Percentiles rank a stretch among this genome's conserved stretches.
These are phyloP conservation scores for Fusarium protoensiforme DNA, from an alignment of 2,329 filamentous ascomycete genomes.

Conservation along the genomic window DNA sequence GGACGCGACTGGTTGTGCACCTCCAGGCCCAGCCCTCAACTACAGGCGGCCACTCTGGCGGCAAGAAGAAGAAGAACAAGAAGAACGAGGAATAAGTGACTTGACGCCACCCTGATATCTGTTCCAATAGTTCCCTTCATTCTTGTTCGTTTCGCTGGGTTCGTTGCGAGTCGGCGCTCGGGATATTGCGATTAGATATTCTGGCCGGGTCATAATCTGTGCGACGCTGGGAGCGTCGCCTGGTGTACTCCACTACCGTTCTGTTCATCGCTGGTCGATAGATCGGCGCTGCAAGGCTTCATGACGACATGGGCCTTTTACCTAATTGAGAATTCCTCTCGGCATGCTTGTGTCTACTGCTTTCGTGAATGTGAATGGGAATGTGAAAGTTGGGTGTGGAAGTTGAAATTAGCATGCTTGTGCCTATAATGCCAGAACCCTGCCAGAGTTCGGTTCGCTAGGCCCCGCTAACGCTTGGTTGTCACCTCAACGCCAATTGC, in stretches of 20 bases:
- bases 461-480: neutral
- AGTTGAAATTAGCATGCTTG: neutral
- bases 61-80: constrained; percentile 80
- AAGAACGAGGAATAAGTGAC: constrained; percentile 59
- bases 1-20: constrained; percentile 88
- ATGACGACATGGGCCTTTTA: constrained; percentile 26
- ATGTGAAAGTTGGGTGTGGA: neutral
- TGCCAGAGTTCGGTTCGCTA: neutral
- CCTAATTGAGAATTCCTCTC: constrained; percentile 37
- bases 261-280: constrained; percentile 33
- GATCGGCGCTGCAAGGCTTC: constrained; percentile 27
- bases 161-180: constrained; percentile 54
- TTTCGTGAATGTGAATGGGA: neutral
- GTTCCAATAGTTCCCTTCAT: constrained; percentile 54
- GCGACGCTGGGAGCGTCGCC: constrained; percentile 43
- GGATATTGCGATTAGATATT: constrained; percentile 58
- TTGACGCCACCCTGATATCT: constrained; percentile 47
- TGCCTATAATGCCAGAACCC: neutral
- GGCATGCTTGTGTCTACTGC: neutral
- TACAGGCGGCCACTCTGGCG: constrained; percentile 57
- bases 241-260: constrained; percentile 43
- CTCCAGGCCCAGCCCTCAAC: constrained; percentile 76
- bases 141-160: constrained; percentile 52
- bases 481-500: constrained; percentile 21
- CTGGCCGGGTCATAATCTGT: constrained; percentile 45